phyloP scores from a whole-genome alignment of 2,329 filamentous ascomycete genomes.

The Penicillium thymicola region DNA sequence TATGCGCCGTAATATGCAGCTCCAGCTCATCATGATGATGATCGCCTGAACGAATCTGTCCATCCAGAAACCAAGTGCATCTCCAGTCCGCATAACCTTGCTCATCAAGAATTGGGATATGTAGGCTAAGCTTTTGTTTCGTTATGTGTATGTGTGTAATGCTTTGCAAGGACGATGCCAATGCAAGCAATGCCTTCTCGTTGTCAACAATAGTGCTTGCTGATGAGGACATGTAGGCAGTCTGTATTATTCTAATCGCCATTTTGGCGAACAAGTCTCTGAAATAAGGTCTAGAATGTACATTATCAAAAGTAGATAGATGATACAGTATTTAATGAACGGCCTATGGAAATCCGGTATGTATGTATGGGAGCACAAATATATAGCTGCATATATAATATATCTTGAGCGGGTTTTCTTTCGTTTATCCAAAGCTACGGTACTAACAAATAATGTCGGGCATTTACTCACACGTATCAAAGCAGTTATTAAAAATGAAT shows the following conservation, averaged over 20 bases:
- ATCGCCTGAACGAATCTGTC: neutral
- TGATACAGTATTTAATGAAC: no score
- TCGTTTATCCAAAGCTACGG: neutral
- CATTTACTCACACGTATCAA: neutral
- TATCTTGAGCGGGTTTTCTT: no score
- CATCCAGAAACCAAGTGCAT: neutral
- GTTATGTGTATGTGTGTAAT: neutral
- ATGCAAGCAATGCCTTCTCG: neutral
- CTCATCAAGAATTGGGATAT: neutral
- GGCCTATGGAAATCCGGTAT: no score
- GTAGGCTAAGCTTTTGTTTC: neutral
- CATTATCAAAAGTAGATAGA: no score
- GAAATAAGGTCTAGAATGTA: no score
- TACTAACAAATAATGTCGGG: neutral
- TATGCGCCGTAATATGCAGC: neutral
- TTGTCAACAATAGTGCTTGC: neutral
- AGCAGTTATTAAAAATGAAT: neutral
- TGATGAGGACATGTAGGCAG: no score
- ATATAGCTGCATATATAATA: no score
- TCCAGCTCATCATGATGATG: neutral
- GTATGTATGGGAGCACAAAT: no score
- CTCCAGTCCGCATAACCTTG: neutral
- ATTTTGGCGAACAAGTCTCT: no score
- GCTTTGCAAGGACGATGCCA: neutral
- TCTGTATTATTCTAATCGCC: no score